These are phyloP conservation scores for Moesziomyces sp. DNA, from an alignment of 1,284 basidiomycete genomes.

Conservation along the genomic window DNA sequence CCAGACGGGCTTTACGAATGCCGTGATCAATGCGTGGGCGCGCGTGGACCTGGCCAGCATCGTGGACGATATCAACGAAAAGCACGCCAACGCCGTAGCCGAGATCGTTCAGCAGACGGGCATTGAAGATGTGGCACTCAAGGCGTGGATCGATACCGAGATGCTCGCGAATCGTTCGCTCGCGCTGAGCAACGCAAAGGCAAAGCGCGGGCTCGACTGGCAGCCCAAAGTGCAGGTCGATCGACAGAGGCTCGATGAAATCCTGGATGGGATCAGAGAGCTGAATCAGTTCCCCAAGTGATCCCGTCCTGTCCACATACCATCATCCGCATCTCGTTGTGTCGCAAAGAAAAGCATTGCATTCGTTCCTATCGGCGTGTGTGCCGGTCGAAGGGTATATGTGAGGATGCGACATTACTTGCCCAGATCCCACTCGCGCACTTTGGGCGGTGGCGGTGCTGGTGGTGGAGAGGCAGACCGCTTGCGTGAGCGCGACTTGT, in stretches of 20 bases:
- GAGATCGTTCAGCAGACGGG: constrained; percentile 20
- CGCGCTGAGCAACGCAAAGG: constrained; percentile 43
- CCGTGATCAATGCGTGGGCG: constrained; percentile 50
- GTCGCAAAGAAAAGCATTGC: not conserved
- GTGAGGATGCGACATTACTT: constrained; percentile 18
- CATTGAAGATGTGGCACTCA: constrained; percentile 10
- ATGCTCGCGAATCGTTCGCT: constrained; percentile 39
- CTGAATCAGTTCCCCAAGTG: constrained; percentile 23
- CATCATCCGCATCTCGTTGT: not conserved
- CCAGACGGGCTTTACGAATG: constrained; percentile 48
- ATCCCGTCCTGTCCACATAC: not conserved
- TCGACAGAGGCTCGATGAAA: constrained; percentile 16
- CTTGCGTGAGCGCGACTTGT: not conserved
- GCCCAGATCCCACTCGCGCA: constrained; percentile 41
- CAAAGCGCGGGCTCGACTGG: constrained; percentile 40
- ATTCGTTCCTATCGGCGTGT: not conserved
- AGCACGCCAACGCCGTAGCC: constrained; percentile 30
- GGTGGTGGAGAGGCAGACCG: not conserved
- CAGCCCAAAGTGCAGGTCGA: constrained; percentile 17
- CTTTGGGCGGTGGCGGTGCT: constrained; percentile 7
- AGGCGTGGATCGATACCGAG: constrained; percentile 32
- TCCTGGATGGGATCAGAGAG: constrained; percentile 20
- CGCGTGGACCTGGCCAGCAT: constrained; percentile 29
- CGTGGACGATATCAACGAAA: constrained; percentile 55
- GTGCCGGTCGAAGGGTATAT: not conserved